phyloP scores from a whole-genome alignment of 305 asterid genomes.

The Fraxinus xanthoxyloides region DNA sequence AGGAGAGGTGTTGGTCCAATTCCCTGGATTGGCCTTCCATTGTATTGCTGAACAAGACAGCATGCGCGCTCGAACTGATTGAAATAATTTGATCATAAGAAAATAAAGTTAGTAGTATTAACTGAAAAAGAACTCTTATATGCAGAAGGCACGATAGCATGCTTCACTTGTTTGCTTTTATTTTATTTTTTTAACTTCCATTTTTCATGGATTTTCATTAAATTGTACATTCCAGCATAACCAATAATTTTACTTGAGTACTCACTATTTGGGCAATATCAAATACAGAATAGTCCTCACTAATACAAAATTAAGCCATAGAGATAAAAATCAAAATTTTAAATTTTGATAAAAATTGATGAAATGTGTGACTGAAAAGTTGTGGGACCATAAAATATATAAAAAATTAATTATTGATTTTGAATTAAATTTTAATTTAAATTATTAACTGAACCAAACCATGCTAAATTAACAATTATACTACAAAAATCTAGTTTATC shows the following conservation, averaged over 20 bases:
- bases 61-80: slow-evolving; percentile 72
- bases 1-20: slow-evolving; percentile 41
- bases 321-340: too few relatives aligned
- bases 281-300: neutral
- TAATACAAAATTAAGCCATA: neutral
- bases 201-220: neutral
- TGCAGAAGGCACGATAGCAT: neutral
- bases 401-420: too few relatives aligned
- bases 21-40: slow-evolving; percentile 51
- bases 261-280: neutral
- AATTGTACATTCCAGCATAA: neutral
- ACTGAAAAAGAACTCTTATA: neutral
- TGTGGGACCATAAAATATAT: too few relatives aligned
- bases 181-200: neutral
- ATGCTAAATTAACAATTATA: too few relatives aligned
- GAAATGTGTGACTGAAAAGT: too few relatives aligned
- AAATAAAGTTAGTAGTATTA: neutral
- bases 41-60: slow-evolving; percentile 57
- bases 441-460: too few relatives aligned
- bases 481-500: neutral
- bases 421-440: too few relatives aligned
- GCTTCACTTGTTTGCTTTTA: neutral
- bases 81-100: neutral
- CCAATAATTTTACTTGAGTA: neutral
- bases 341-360: neutral